Base-by-base conservation (phyloP, 2,329 filamentous ascomycete genomes). In the Diaporthe helianthi region DNA sequence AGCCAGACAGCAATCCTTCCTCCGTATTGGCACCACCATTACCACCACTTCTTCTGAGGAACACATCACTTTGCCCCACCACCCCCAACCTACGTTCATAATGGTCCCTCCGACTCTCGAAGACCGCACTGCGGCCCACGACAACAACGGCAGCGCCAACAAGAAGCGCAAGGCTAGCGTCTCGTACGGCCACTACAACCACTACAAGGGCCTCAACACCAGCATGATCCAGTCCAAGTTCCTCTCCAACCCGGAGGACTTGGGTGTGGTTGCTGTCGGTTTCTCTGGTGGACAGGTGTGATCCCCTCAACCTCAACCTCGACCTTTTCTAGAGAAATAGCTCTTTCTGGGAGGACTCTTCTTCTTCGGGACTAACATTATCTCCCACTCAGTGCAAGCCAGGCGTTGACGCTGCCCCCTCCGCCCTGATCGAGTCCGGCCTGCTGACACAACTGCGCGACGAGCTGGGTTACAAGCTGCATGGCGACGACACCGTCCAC, bases 281-380 rank as follows among this genome's bases (percentile, higher is more conserved):
- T 99, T 98, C 85, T 97, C 94, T 66, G 95, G 95, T 74, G 96
- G 96, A 69, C 96, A 98, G 89, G 94, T 96, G 89, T 75, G 85
- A 76, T 64, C 31, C 1, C 24, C 38, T 38, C 2, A 2, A 3
- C 36, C 15, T 15, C 13, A 1, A 9, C 10, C 19, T 13, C 49
- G 22, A 41, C 61, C 15, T 1, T 12, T 12, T 12, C 24, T 55
- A 47, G 31, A 41, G 29, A 36, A 10, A 9, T 24, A 4, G 24
- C 36, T n/a, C 13, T 33, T 10, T 24, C 8, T 22, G 19, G 10
- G 15, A 44, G 4, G 17, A 13, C 12, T 17, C 12, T 7, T 7
- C 4, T 7, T 17, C 12, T 7, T 7, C 4, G 13, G 13, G 10
- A 19, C 46, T 53, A 65, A 65, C 19, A 38, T 52, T 6, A 22